phyloP scores from a whole-genome alignment of 164 flowering plant species.

The Kalanchoe fedtschenkoi region DNA sequence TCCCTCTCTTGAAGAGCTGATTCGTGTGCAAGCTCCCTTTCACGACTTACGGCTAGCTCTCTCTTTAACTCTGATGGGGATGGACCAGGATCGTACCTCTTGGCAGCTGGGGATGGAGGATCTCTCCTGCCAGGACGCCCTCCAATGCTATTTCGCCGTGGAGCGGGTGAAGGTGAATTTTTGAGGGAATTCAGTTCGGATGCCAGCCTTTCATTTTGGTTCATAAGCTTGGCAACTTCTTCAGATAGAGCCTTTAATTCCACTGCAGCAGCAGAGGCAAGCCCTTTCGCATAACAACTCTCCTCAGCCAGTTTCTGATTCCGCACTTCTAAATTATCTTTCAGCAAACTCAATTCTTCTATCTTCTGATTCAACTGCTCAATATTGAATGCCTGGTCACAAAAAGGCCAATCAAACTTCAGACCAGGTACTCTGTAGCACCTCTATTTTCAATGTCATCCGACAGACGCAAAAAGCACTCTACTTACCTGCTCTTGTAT shows the following conservation, averaged over 20 bases:
- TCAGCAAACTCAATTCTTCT: slow-evolving; percentile 42
- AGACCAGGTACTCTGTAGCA: not conserved
- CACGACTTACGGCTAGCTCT: slow-evolving; percentile 61
- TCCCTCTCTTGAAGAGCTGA: slow-evolving; percentile 65
- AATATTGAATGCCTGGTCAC: slow-evolving; percentile 13
- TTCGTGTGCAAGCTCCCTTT: slow-evolving; percentile 71
- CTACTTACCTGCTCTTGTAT: not conserved
- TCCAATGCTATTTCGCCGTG: slow-evolving; percentile 31
- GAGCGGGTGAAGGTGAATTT: slow-evolving; percentile 44
- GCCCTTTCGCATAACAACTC: slow-evolving; percentile 91
- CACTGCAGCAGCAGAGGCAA: slow-evolving; percentile 98
- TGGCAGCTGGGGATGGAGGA: slow-evolving; percentile 14
- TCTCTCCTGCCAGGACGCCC: slow-evolving; percentile 54
- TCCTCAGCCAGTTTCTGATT: slow-evolving; percentile 90
- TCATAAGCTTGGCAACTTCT: slow-evolving; percentile 95
- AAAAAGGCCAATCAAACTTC: not conserved
- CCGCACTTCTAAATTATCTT: slow-evolving; percentile 60
- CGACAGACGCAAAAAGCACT: not conserved
- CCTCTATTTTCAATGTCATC: not conserved
- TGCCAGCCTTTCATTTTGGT: slow-evolving; percentile 65
- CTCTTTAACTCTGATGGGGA: slow-evolving; percentile 44
- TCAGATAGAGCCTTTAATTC: slow-evolving; percentile 94
- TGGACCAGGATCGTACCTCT: slow-evolving; percentile 43
- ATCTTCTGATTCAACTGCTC: slow-evolving; percentile 61
- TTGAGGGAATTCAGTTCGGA: slow-evolving; percentile 57